Base-by-base conservation (phyloP, 352 stramenopile species). In the Aphanomyces invadans region DNA sequence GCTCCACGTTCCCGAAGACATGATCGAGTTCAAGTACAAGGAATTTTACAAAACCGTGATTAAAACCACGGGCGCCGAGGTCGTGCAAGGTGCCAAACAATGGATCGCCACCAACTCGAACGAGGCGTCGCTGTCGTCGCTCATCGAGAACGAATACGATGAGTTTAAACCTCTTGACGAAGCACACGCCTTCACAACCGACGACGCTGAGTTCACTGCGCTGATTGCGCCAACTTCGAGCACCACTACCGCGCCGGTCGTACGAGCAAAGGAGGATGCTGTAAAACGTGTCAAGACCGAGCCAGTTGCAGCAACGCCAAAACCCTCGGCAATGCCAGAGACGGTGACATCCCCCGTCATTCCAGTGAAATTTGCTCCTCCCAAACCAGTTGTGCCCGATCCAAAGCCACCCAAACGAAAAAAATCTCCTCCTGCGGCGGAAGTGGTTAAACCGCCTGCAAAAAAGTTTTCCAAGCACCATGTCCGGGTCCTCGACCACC, bases 111-210 rank as follows among this genome's bases (percentile, higher is more conserved):
- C 69, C 2, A 83, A 79, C 2, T 33, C 85, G 2, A 66, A 73
- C 11, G 70, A 53, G 3, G 77, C 85, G 19, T 72, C 64, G 3
- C 62, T 78, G 21, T 71, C 71, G 12, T 46, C 70, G 12, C 90
- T 86, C 64, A 71, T 90, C 42, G 82, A 92, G 63, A 70, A 81
- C 23, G 83, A 89, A 19, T 88, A 85, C 36, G 71, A 86, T 48
- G 76, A 83, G 52, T 70, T 89, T 25, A 78, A 84, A 49, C 65
- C 71, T 2, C 71, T 92, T 25, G 69, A 83, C 19, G 75, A 88
- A 2, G 80, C 87, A 11, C 65, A 74, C 17, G 39, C 76, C 21
- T 57, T 89, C 0, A 72, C 78, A 9, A 25, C 44, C 2, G 79
- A 76, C 9, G 83, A 92, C 46, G 77, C 83, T 44, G 81, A 89